Conservation (phyloP, 192 early-diverging fungal species). For the Coemansia sp. region DNA sequence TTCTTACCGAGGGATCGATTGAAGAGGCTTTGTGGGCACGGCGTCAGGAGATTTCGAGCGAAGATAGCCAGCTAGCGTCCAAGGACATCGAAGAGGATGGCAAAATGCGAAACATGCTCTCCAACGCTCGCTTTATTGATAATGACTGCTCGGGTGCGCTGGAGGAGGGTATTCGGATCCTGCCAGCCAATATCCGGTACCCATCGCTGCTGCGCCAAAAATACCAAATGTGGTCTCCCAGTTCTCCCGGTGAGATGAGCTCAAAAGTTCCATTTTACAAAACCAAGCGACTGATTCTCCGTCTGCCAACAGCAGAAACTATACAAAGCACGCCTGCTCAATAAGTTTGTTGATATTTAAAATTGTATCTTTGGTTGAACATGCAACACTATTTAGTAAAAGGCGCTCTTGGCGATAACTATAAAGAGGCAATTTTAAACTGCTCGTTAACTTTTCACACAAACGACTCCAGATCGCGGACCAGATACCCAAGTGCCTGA, state of each 20-base stretch:
- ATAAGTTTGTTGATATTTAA: background rate
- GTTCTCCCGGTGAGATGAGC: conserved; percentile 9
- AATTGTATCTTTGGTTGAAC: no score
- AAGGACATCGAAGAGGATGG: conserved; percentile 50
- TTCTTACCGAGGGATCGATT: conserved; percentile 36
- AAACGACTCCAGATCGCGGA: conserved; percentile 30
- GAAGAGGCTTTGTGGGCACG: conserved; percentile 48
- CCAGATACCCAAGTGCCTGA: conserved; percentile 45
- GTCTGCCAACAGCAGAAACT: conserved; percentile 6
- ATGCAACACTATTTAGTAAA: no score
- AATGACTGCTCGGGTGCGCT: conserved; percentile 8
- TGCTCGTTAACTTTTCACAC: no score
- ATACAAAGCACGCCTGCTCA: background rate
- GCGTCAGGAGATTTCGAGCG: conserved; percentile 40
- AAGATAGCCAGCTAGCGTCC: conserved; percentile 9
- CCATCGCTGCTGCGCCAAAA: conserved; percentile 27
- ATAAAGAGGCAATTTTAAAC: no score
- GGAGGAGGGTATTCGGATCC: conserved; percentile 4
- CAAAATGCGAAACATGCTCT: conserved; percentile 46
- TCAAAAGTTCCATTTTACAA: conserved; percentile 28
- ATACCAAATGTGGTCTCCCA: conserved; percentile 30
- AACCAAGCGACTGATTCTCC: conserved; percentile 28
- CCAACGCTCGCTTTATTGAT: conserved; percentile 35
- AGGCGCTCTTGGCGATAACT: no score
- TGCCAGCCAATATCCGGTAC: conserved; percentile 31